A percentile compares a stretch with the other conserved stretches of the same genome.
phyloP scores from a whole-genome alignment of 2,329 filamentous ascomycete genomes.

The Ceratocystis eucalypticola region DNA sequence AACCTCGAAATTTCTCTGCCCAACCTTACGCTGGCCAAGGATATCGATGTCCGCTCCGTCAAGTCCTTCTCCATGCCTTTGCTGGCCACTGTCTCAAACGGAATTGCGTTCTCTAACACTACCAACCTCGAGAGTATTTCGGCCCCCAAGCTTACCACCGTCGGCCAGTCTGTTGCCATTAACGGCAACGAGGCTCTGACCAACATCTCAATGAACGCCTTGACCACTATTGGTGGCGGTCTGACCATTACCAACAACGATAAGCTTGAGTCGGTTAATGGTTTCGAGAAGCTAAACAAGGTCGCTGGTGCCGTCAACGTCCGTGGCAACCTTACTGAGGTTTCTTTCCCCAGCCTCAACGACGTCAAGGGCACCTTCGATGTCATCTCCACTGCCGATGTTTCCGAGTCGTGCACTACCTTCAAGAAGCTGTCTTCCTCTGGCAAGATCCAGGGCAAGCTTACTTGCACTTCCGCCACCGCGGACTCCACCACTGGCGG shows the following conservation, averaged over 20 bases:
- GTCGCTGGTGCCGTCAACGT: constrained; percentile 74
- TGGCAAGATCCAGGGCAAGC: constrained; percentile 35
- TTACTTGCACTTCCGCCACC: constrained; percentile 37
- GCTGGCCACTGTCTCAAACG: constrained; percentile 59
- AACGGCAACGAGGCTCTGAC: constrained; percentile 46
- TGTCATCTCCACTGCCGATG: constrained; percentile 51
- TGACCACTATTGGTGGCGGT: constrained; percentile 61
- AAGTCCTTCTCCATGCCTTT: constrained; percentile 60
- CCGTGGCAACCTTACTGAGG: constrained; percentile 69
- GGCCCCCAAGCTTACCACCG: constrained; percentile 57
- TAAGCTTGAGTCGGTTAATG: constrained; percentile 47
- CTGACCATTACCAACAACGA: constrained; percentile 88
- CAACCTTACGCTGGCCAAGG: constrained; percentile 50
- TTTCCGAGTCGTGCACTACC: constrained; percentile 39
- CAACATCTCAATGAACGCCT: constrained; percentile 62
- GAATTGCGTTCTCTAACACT: constrained; percentile 75
- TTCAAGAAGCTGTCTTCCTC: constrained; percentile 35
- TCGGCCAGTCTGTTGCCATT: constrained; percentile 48
- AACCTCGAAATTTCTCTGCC: constrained; percentile 60
- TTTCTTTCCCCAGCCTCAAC: constrained; percentile 52
- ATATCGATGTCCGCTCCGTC: constrained; percentile 55
- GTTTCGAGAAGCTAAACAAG: constrained; percentile 53
- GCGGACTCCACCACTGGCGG: constrained; percentile 38
- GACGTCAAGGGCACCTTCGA: constrained; percentile 61
- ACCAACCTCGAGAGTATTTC: constrained; percentile 44